Base-by-base conservation (phyloP, 768 basidiomycete genomes). In the Podaxis rugospora region DNA sequence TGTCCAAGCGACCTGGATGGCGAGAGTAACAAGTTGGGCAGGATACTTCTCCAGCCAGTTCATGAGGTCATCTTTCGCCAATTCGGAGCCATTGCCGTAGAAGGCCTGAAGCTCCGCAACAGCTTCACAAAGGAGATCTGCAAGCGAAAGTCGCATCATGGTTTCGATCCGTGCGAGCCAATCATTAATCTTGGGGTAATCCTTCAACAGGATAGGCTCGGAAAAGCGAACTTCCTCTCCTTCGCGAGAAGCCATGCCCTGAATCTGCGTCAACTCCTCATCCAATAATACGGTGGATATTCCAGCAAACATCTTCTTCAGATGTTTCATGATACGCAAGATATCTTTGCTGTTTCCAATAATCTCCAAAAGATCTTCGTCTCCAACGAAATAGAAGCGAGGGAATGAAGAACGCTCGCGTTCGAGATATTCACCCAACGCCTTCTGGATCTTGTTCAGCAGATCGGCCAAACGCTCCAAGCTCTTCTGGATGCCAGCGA, bases 291-390 rank as follows among this genome's bases (percentile, higher is more conserved):
- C 81, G 0, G 94, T 95, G 1, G 94, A 89, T 40, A 99, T 89
- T 27, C 97, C 97, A 21, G 97, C 97, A 74, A 99, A 99, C 97
- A 99, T 99, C 83, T 99, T 99, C 80, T 98, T 98, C 62, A 99
- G 81, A 76, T 98, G 97, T 68, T 99, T 99, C 93, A 97, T 94
- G 74, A 98, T 92, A 40, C 97, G 90, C 47, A 94, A 75, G 66
- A 98, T 97, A 69, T 98, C 95, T 74, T 98, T 99, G 83, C 94
- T 97, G 78, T 99, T 99, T 64, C 97, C 97, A 65, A 99, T 98
- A 67, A 99, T 99, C 74, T 99, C 97, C 64, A 99, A 82, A 63
- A 99, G 76, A 71, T 99, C 97, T 71, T 99, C 97, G 74, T 99
- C 97, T 68, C 97, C 97, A 56, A 99, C 95, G 68, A 99, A 99